These are phyloP conservation scores for Neocallimastix lanati DNA, from an alignment of 192 early-diverging fungal species.

Conservation along the genomic window DNA sequence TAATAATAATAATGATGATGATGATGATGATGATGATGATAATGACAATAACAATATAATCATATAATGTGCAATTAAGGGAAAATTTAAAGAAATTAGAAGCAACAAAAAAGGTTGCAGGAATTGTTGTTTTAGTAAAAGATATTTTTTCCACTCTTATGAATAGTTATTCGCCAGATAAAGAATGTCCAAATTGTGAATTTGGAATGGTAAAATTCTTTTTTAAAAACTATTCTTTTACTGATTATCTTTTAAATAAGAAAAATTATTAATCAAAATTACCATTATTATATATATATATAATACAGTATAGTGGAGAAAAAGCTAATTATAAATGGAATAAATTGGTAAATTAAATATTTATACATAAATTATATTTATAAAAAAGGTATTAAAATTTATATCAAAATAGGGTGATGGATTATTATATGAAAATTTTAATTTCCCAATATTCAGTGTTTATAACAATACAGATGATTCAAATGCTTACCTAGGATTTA, in stretches of 20 bases:
- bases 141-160: too few relatives aligned
- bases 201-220: conserved; percentile 15
- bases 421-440: conserved; percentile 26
- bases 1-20: too few relatives aligned
- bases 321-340: neutral
- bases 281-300: neutral
- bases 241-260: too few relatives aligned
- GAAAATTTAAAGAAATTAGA: neutral
- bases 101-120: conserved; percentile 22
- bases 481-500: conserved; percentile 5
- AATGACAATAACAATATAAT: too few relatives aligned
- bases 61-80: too few relatives aligned
- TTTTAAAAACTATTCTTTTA: neutral
- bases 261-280: neutral
- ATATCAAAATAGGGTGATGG: conserved; percentile 27
- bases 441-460: conserved; percentile 49
- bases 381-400: too few relatives aligned
- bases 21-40: too few relatives aligned
- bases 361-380: too few relatives aligned
- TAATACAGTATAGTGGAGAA: too few relatives aligned
- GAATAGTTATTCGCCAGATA: conserved; percentile 37
- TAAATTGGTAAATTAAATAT: too few relatives aligned
- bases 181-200: conserved; percentile 45
- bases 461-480: conserved; percentile 11
- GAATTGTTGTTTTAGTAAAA: conserved; percentile 28